Evolutionary conservation across 1,284 basidiomycete species (phyloP), one percentile per base, ranked within the genome.

Genomic region (Puccinia triticina): DNA sequence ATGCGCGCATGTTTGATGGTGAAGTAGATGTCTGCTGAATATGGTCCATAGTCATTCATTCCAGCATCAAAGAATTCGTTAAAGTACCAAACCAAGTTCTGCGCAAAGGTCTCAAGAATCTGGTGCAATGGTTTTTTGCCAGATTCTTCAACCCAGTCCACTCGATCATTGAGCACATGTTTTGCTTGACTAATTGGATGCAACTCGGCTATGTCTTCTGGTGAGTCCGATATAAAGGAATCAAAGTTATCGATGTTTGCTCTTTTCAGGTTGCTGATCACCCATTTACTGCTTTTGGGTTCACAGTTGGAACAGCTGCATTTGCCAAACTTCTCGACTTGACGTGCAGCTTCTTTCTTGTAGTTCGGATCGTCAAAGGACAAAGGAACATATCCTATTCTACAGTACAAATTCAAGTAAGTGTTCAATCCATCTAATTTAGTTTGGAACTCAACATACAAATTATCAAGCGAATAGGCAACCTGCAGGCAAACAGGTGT

Each of bases 401-500:
- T 76, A 29, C 1, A 34, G 18, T 8, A 1, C 4, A 34, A 64
- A 7, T 16, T 34, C 18, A 12, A 10, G 32, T 64, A 1, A 64
- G 59, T 21, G 10, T 53, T 21, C 23, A 14, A 5, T 53, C 18
- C 23, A 14, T 21, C 23, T 53, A 8, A 53, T 53, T 53, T 53
- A 53, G 2, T 8, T n/a, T 34, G 26, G n/a, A 21, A 46, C 48
- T 18, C 29, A 29, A 50, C 72, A 2, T n/a, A 74, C 72, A 53
- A 55, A 32, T 53, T 76, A 76, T 76, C 74, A 57, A 40, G n/a
- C 16, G 37, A 40, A 34, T 59, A 59, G 18, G 55, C 14, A 4
- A 76, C 40, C n/a, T 46, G 10, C n/a, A 76, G 32, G 23, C 74
- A 55, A 18, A 76, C 74, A 5, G 74, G 74, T 5, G 48, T 76